Evolutionary conservation across 1,284 basidiomycete species (phyloP), one percentile per base, ranked within the genome.

Genomic region (Trichosporon ovoides): DNA sequence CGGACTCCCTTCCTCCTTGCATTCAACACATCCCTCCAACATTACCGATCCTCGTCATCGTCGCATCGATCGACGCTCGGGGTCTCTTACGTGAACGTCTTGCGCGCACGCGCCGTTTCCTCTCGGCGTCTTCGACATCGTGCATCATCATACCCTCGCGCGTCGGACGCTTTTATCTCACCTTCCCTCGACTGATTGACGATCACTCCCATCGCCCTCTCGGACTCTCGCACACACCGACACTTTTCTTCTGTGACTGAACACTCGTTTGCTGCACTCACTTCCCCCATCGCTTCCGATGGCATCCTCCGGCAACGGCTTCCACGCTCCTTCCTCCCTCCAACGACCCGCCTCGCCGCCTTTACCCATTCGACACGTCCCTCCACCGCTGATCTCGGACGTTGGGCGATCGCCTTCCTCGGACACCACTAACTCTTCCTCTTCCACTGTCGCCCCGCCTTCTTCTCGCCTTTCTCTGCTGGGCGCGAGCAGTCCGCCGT

Each of bases 51-150:
- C 22, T 22, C 43, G 43, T 28, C 28, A 22, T 4, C 20, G 18
- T 14, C 18, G 20, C n/a, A n/a, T n/a, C n/a, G 38, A 14, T 20
- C 38, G 19, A 24, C 43, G 43, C 43, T 48, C 43, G 43, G 43
- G 28, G 22, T 48, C n/a, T 22, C 12, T 48, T 31, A 22, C 22
- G n/a, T n/a, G 7, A 10, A 48, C 43, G 43, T 31, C 7, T 48
- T 48, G 43, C 43, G 43, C 43, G 43, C 43, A 48, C 43, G 43
- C 43, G 43, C 43, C 43, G 10, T 48, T n/a, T n/a, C 22, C 28
- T 28, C 43, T 48, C 43, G 22, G 43, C 43, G 24, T 31, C 28
- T 28, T n/a, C 10, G 14, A 22, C 28, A 1, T 48, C 43, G 16
- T 48, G 24, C 22, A 48, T 48, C 43, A 24, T n/a, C 43, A 14